A percentile compares a stretch with the other conserved stretches of the same genome.
phyloP scores from a whole-genome alignment of 768 basidiomycete species.

The Macrolepiota albuminosa region DNA sequence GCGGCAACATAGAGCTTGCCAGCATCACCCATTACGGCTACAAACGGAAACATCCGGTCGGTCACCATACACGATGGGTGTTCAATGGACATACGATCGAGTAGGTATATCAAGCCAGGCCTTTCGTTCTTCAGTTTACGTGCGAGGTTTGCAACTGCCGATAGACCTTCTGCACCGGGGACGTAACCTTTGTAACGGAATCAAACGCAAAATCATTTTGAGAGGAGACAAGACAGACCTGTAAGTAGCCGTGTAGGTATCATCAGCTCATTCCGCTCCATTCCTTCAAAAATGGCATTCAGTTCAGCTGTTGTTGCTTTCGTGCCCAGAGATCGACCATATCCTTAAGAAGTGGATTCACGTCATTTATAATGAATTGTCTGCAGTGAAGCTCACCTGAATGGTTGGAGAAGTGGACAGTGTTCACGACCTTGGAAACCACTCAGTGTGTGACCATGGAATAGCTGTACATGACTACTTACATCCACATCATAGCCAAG shows the following conservation, averaged over 20 bases:
- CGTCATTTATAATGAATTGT: not conserved
- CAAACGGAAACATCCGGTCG: not conserved
- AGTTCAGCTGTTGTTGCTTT: slow-evolving; percentile 77
- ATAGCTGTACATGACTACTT: slow-evolving; percentile 22
- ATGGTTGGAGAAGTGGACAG: slow-evolving; percentile 95
- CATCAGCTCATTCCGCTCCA: slow-evolving; percentile 77
- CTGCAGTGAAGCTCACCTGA: slow-evolving; percentile 47
- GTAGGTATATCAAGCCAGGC: slow-evolving; percentile 71
- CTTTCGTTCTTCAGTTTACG: slow-evolving; percentile 52
- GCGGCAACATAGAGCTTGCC: slow-evolving; percentile 85
- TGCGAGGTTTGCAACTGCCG: slow-evolving; percentile 60
- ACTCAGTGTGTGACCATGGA: slow-evolving; percentile 12
- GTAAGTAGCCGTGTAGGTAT: slow-evolving; percentile 73
- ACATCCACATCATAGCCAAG: slow-evolving; percentile 97
- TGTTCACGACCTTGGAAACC: slow-evolving; percentile 68
- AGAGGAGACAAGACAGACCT: slow-evolving; percentile 34
- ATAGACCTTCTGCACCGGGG: slow-evolving; percentile 63
- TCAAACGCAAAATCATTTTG: not conserved
- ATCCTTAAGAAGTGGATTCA: slow-evolving; percentile 47
- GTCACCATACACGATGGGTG: not conserved
- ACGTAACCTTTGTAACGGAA: slow-evolving; percentile 61
- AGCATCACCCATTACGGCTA: slow-evolving; percentile 94
- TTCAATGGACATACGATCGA: slow-evolving; percentile 70
- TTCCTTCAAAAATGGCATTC: slow-evolving; percentile 61
- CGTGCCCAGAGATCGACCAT: slow-evolving; percentile 75